Conservation (phyloP, 176 grass and related monocot species). For the Lolium rigidum region DNA sequence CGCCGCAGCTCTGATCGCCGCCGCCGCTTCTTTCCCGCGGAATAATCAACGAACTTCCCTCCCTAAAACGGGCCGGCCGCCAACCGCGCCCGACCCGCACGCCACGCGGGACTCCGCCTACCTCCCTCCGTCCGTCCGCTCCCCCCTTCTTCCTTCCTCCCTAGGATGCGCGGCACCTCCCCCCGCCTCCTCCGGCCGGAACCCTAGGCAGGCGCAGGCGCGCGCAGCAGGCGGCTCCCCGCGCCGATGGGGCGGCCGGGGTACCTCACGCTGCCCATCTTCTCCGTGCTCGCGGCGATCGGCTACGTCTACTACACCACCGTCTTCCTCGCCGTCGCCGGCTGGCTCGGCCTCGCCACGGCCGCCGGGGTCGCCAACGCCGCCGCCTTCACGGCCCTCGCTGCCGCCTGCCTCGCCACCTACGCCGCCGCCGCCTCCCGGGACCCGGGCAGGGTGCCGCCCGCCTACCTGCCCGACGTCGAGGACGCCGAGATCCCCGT, state of each 20-base stretch:
- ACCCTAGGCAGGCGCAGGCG: conserved; percentile 41
- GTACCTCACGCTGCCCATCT: conserved; percentile 90
- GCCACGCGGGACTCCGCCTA: conserved; percentile 21
- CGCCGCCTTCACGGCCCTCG: conserved; percentile 58
- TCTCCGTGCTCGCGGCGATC: conserved; percentile 74
- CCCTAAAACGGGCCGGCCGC: conserved; percentile 38
- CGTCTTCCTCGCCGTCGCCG: conserved; percentile 76
- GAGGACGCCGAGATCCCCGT: conserved; percentile 64
- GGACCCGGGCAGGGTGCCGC: conserved; percentile 81
- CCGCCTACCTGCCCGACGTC: conserved; percentile 66
- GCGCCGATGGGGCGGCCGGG: conserved; percentile 64
- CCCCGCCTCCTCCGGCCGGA: conserved; percentile 38
- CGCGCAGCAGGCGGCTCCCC: not conserved
- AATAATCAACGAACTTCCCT: conserved; percentile 8
- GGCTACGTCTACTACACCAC: conserved; percentile 85
- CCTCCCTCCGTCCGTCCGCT: not conserved
- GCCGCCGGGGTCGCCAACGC: conserved; percentile 79
- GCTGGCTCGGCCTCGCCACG: conserved; percentile 73
- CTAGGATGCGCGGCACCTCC: conserved; percentile 38
- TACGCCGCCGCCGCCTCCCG: conserved; percentile 64
- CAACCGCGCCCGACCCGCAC: conserved; percentile 39
- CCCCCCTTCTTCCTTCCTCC: not conserved
- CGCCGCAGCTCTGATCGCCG: not conserved
- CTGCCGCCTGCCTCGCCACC: conserved; percentile 54
- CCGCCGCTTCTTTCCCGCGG: conserved; percentile 24